phyloP scores from a whole-genome alignment of 1,139 yeast genomes.

The Torulaspora globosa region DNA sequence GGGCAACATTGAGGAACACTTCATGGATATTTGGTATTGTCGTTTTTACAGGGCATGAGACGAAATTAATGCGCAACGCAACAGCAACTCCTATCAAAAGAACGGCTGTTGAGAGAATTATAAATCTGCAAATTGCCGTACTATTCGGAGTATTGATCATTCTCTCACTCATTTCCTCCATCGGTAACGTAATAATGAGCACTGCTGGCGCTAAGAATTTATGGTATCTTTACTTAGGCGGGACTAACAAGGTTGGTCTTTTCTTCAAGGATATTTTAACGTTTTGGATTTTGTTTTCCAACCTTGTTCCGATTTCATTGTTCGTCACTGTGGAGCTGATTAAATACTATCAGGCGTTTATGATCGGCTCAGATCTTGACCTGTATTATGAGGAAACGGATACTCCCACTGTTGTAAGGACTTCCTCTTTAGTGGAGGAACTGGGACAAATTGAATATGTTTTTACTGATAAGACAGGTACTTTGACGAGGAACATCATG shows the following conservation, averaged over 20 bases:
- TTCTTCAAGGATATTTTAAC: slow-evolving; percentile 87
- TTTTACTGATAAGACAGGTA: slow-evolving; percentile 95
- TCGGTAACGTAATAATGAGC: slow-evolving; percentile 80
- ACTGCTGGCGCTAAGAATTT: slow-evolving; percentile 51
- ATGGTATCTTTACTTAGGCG: slow-evolving; percentile 64
- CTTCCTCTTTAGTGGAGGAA: slow-evolving; percentile 93
- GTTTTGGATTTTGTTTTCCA: slow-evolving; percentile 93
- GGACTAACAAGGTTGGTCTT: slow-evolving; percentile 61
- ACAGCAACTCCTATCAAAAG: slow-evolving; percentile 97
- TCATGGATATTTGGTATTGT: slow-evolving; percentile 94
- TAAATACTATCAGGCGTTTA: slow-evolving; percentile 89
- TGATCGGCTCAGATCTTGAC: slow-evolving; percentile 92
- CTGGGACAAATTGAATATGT: slow-evolving; percentile 93
- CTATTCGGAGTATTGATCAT: slow-evolving; percentile 74
- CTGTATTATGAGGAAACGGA: slow-evolving; percentile 84
- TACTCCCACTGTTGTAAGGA: slow-evolving; percentile 91
- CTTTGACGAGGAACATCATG: slow-evolving; percentile 92
- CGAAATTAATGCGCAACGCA: slow-evolving; percentile 96
- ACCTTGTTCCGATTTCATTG: slow-evolving; percentile 89
- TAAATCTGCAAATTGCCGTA: slow-evolving; percentile 86
- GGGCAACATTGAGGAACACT: slow-evolving; percentile 92
- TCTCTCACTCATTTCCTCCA: slow-evolving; percentile 71
- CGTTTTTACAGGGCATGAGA: slow-evolving; percentile 95
- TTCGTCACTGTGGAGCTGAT: slow-evolving; percentile 95
- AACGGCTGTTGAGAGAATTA: slow-evolving; percentile 94